Conservation (phyloP, 257 asterid species). For the Solanum ossicruentum region DNA sequence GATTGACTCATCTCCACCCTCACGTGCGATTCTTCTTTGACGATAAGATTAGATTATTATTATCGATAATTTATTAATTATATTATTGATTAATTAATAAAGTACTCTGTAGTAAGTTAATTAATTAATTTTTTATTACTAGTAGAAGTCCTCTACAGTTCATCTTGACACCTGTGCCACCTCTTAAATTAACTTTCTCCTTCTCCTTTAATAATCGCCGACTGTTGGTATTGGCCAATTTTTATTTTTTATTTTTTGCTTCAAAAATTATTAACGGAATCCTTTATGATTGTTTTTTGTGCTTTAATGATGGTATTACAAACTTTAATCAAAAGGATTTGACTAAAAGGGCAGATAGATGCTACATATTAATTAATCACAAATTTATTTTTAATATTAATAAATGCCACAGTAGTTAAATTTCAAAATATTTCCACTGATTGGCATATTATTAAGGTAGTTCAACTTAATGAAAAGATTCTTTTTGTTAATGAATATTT, state of each 20-base stretch:
- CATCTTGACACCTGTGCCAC: constrained; percentile 23
- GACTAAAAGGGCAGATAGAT: neutral
- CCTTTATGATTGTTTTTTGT: neutral
- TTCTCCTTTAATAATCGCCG: constrained; percentile 24
- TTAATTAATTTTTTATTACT: neutral
- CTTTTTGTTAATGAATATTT: too few species aligned
- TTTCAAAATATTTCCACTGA: too few species aligned
- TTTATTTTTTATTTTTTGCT: neutral
- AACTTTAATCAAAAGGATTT: constrained; percentile 1
- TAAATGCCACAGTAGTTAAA: neutral
- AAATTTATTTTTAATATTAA: neutral
- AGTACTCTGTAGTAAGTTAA: neutral
- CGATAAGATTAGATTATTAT: neutral
- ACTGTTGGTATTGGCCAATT: constrained; percentile 4
- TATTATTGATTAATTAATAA: neutral
- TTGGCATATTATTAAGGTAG: too few species aligned
- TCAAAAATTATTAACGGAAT: neutral
- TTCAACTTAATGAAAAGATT: too few species aligned
- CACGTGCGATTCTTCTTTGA: constrained; percentile 37
- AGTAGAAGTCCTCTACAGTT: neutral
- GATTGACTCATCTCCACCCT: constrained; percentile 37
- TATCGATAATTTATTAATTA: neutral
- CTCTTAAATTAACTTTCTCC: neutral
- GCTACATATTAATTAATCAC: neutral
- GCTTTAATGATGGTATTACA: neutral